Percentiles rank a stretch among this genome's conserved stretches.
phyloP scores from a whole-genome alignment of 345 rosid genomes.

The Citrus trifoliata region DNA sequence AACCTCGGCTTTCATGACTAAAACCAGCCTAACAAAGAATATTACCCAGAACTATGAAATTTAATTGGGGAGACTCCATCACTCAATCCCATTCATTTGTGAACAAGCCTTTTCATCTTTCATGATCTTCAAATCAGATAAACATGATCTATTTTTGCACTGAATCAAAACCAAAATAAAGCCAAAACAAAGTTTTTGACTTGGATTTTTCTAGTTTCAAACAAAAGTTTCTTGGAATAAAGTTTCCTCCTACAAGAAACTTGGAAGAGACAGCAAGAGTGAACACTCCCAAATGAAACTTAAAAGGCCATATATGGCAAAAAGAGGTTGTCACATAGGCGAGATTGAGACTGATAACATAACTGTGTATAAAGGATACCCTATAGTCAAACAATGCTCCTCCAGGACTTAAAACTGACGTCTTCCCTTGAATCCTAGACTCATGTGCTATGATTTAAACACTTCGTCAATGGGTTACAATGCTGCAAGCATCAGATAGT shows the following conservation, averaged over 20 bases:
- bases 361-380: no score
- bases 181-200: not conserved
- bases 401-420: not conserved
- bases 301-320: not conserved
- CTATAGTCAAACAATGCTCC: not conserved
- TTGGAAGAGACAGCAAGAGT: not conserved
- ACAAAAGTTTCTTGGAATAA: no score
- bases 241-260: not conserved
- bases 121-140: not conserved
- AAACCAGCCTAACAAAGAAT: not conserved
- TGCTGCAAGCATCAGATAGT: not conserved
- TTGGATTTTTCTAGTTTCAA: no score
- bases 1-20: no score
- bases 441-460: not conserved
- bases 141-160: not conserved
- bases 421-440: not conserved
- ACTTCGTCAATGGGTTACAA: not conserved
- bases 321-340: no score
- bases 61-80: not conserved
- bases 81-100: not conserved
- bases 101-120: not conserved
- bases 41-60: not conserved
- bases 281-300: not conserved
- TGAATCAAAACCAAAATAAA: not conserved
- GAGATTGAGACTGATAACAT: no score